Base-by-base conservation (phyloP, 2,329 filamentous ascomycete genomes). In the Paraconiothyrium sp. region DNA sequence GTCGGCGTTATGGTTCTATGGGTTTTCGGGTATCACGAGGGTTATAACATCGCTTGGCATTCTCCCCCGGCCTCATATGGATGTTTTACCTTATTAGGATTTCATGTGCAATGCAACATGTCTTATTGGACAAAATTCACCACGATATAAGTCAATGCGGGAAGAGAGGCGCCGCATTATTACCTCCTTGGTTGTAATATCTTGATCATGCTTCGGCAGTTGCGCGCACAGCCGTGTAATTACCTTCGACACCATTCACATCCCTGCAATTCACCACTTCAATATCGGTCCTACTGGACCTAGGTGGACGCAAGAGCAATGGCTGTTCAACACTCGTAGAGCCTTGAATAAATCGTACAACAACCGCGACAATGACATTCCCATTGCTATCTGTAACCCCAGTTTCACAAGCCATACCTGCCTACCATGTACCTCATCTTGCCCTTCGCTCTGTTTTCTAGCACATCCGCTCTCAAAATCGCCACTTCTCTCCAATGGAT, bases 401-500 rank as follows among this genome's bases (percentile, higher is more conserved):
- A 8, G 14, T 24, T 30, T 14, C 34, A 22, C 32, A 49, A 14
- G 8, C 37, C 24, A 37, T 27, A 24, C 32, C 16, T 6, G 3
- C 14, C 10, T 54, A 61, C 14, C 34, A 61, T 61, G 59, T 47
- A 58, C 41, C 16, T 44, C 9, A 13, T 61, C 27, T 2, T 51
- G 16, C 10, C 61, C 35, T 48, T 58, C 20, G 32, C 52, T 16
- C 54, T 59, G 24, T n/a, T 51, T n/a, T 49, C 44, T 37, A 56
- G 34, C 46, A 43, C 43, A 10, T 13, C 16, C 1, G 59, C 54
- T 7, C 55, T 70, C 37, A 68, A 65, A 43, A 70, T 74, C 32
- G 69, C 59, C 24, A 63, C 67, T 8, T 64, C 67, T 1, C 63
- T 71, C 27, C 61, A 63, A 54, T 70, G 66, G 66, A 72, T 72